These are phyloP conservation scores for Brassica napus DNA, from an alignment of 345 rosid species.

Conservation along the genomic window DNA sequence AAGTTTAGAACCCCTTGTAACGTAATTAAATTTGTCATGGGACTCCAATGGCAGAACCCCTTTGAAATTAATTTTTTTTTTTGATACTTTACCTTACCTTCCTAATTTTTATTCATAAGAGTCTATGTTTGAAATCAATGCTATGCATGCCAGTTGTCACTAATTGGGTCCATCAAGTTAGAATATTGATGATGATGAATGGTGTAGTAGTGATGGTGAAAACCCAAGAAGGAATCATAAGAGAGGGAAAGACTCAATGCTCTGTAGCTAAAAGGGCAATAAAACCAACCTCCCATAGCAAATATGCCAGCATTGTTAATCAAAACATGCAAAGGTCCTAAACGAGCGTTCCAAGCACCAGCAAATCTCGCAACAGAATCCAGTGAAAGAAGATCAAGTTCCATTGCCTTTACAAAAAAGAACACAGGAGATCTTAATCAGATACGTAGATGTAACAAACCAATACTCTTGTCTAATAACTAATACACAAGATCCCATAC, in stretches of 20 bases:
- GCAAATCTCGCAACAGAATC: constrained; percentile 81
- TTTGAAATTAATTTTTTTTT: too few species aligned
- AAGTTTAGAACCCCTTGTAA: too few species aligned
- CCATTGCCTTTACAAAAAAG: constrained; percentile 45
- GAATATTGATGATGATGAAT: not conserved
- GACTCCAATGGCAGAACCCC: too few species aligned
- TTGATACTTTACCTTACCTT: not conserved
- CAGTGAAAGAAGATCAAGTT: constrained; percentile 91
- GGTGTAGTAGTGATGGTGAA: not conserved
- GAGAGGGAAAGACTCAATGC: not conserved
- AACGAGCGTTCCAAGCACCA: constrained; percentile 72
- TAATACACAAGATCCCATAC: not conserved
- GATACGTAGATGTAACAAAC: not conserved
- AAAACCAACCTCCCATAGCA: constrained; percentile 50
- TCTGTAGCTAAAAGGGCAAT: not conserved
- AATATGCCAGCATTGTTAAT: constrained; percentile 96
- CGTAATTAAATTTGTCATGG: too few species aligned
- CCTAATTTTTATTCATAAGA: not conserved
- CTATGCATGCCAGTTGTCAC: not conserved
- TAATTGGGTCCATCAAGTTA: not conserved
- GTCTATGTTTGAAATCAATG: not conserved
- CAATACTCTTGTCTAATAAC: constrained; percentile 2
- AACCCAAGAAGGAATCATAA: not conserved
- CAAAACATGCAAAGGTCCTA: constrained; percentile 81
- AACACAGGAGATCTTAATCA: not conserved